Evolutionary conservation across 2,329 filamentous ascomycete species (phyloP).

Genomic region (Myriosclerotinia scirpicola): DNA sequence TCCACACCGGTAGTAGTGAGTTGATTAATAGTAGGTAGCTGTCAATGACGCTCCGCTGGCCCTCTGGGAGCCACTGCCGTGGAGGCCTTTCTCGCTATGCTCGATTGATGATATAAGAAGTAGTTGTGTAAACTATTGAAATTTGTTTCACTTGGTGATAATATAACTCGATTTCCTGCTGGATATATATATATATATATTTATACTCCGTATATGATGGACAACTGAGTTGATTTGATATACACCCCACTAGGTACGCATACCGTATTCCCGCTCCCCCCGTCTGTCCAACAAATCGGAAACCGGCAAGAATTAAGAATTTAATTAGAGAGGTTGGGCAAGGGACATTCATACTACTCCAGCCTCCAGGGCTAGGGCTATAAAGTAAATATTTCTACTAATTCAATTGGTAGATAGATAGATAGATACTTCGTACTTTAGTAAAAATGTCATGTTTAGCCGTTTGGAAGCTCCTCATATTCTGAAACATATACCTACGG

Average conservation of each 20-base stretch:
- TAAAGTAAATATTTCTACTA: neutral
- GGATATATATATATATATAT: too few relatives aligned
- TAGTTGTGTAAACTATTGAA: neutral
- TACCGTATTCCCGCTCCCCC: neutral
- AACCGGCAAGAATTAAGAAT: neutral
- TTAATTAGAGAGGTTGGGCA: conserved; percentile 14
- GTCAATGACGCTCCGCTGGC: conserved; percentile 7
- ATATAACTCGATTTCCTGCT: too few relatives aligned
- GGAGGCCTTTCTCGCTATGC: neutral
- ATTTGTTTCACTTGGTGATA: too few relatives aligned
- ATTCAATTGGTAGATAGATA: neutral
- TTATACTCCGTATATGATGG: too few relatives aligned
- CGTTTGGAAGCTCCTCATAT: neutral
- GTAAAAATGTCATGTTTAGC: neutral
- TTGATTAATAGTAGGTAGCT: neutral
- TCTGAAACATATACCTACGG: too few relatives aligned
- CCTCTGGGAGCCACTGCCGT: neutral
- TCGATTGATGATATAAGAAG: neutral
- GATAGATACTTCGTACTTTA: too few relatives aligned
- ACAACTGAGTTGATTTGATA: neutral
- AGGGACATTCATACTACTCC: conserved; percentile 3
- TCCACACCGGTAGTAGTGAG: too few relatives aligned
- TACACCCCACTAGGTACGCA: neutral
- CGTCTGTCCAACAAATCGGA: neutral
- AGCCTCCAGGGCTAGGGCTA: too few relatives aligned